Evolutionary conservation across 1,139 yeast genomes (phyloP), one percentile per base, ranked within the genome.

Genomic region (Yamadazyma kanchanaburiensis): DNA sequence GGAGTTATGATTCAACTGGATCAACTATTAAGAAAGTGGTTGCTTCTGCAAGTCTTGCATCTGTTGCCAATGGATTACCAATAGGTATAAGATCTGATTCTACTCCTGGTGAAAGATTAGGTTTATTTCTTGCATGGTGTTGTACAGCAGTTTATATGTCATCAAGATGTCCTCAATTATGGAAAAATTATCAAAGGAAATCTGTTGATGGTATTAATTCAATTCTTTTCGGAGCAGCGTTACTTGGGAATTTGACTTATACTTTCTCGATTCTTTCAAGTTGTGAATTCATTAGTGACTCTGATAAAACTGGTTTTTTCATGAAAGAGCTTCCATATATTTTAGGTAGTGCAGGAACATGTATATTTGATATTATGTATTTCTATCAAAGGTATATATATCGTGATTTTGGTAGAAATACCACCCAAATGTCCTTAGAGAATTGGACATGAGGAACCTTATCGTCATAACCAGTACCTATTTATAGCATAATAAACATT

Each of bases 131-230:
- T 30, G 94, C 96, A 0, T 91, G 96, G 94, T 51, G 74, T 4
- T 87, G 95, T 42, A 86, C 95, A 0, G 46, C 59, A 6, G 77
- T 86, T 31, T 89, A 91, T 51, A 70, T 88, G 34, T 59, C 77
- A 7, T 86, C 96, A 2, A 66, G 98, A 40, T 61, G 88, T 31
- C 98, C 98, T 0, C 98, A 89, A 51, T 60, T 89, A 26, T 61
- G 71, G 52, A 85, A 84, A 46, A 89, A 89, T 58, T 79, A 78
- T 51, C 52, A 63, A 37, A 64, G 95, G 27, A 80, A 81, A 48
- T 81, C 95, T 4, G 91, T 95, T 0, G 80, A 80, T 25, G 97
- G 96, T 3, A 65, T 88, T 2, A 82, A 95, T 2, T 82, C 94
- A 19, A 59, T 85, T 34, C 64, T 89, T 21, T 87, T 91, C 51